A percentile compares a stretch with the other conserved stretches of the same genome.
phyloP scores from a whole-genome alignment of 176 grass and related monocot species.

The Pontederia paniculata region DNA sequence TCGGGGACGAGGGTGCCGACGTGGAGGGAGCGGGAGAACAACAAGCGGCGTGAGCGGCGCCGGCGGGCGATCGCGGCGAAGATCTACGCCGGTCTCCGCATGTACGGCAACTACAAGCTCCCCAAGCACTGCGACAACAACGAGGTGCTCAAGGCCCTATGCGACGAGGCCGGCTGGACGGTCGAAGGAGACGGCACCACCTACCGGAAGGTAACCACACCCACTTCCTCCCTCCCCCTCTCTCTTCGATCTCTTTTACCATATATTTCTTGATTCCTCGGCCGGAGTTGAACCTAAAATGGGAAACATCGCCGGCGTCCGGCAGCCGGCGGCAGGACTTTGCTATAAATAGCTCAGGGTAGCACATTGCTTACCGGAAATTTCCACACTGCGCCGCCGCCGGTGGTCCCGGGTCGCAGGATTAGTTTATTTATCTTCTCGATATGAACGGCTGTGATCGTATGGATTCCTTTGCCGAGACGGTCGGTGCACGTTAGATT shows the following conservation, averaged over 20 bases:
- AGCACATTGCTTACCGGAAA: too few species aligned
- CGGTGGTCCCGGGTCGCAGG: too few species aligned
- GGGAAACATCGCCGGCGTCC: too few species aligned
- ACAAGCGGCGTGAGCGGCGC: conserved; percentile 26
- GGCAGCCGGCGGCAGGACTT: too few species aligned
- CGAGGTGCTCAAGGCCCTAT: conserved; percentile 22
- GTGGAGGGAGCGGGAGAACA: conserved; percentile 28
- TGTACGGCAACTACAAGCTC: conserved; percentile 22
- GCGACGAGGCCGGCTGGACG: conserved; percentile 21
- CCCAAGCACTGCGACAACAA: conserved; percentile 34
- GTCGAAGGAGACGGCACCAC: conserved; percentile 24
- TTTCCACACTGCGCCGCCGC: too few species aligned
- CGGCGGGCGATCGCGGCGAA: conserved; percentile 21
- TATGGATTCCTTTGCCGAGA: too few species aligned
- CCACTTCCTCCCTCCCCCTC: background rate
- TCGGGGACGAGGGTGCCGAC: conserved; percentile 20
- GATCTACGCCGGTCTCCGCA: conserved; percentile 19
- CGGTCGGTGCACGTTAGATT: too few species aligned
- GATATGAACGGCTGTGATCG: too few species aligned
- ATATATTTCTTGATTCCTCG: background rate
- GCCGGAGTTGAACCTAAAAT: too few species aligned
- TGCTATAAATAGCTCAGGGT: too few species aligned
- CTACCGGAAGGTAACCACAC: conserved; percentile 16
- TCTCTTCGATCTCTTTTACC: background rate
- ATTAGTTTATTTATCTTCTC: too few species aligned